A percentile compares a stretch with the other conserved stretches of the same genome.
Evolutionary conservation across 2,329 filamentous ascomycete genomes (phyloP).

Genomic region (Xylaria sp.): DNA sequence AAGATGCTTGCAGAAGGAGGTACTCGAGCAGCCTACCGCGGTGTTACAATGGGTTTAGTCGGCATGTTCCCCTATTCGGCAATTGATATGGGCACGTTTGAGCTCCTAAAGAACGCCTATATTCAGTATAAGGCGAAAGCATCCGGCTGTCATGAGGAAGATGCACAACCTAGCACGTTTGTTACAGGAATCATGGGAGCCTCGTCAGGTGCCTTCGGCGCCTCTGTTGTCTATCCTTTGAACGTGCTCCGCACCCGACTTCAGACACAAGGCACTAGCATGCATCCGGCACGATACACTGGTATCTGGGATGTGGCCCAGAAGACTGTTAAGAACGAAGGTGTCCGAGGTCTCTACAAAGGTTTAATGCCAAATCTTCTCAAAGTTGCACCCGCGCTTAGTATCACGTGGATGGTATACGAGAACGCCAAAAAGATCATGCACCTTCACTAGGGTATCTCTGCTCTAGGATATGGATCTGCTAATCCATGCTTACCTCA

Average conservation of each 20-base stretch:
- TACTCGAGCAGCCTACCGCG: constrained; percentile 83
- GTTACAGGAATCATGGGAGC: constrained; percentile 90
- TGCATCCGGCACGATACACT: constrained; percentile 89
- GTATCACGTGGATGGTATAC: constrained; percentile 94
- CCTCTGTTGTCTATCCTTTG: constrained; percentile 92
- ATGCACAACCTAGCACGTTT: constrained; percentile 82
- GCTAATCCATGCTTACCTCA: not conserved
- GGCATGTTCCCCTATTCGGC: constrained; percentile 99
- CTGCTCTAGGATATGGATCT: not conserved
- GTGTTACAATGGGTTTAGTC: constrained; percentile 89
- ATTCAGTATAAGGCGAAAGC: constrained; percentile 75
- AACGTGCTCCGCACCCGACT: constrained; percentile 92
- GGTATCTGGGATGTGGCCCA: constrained; percentile 89
- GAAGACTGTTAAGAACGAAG: constrained; percentile 85
- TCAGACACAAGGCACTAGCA: constrained; percentile 93
- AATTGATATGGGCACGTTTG: constrained; percentile 95
- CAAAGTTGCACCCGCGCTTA: constrained; percentile 95
- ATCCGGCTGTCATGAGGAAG: constrained; percentile 80
- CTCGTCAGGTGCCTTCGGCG: constrained; percentile 89
- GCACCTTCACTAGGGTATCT: constrained; percentile 55
- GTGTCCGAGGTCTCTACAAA: constrained; percentile 88
- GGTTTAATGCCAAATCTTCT: constrained; percentile 93
- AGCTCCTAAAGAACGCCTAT: constrained; percentile 84
- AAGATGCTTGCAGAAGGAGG: constrained; percentile 88
- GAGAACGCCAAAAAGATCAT: constrained; percentile 86